A percentile compares a stretch with the other conserved stretches of the same genome.
Conservation (phyloP, 192 early-diverging fungal species). For the Kappamyces sp. region DNA sequence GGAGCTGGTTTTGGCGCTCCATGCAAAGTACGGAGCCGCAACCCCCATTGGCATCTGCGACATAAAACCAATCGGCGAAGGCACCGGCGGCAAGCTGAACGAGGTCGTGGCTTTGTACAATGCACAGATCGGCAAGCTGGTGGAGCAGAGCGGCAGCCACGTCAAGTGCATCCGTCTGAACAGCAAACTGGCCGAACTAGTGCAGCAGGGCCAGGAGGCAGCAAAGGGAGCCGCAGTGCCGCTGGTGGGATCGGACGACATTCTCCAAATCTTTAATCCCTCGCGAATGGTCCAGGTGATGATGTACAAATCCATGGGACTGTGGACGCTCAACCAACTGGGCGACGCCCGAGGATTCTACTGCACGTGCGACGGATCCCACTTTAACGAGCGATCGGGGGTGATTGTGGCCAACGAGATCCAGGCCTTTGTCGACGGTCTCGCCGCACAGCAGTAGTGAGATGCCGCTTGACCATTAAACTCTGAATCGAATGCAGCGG, state of each 20-base stretch:
- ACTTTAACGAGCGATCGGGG: slow-evolving; percentile 20
- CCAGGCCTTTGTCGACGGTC: too few species aligned
- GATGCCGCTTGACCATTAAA: too few species aligned
- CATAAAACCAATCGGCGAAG: slow-evolving; percentile 17
- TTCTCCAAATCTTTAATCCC: slow-evolving; percentile 5
- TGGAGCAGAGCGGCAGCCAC: background rate
- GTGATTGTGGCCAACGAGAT: background rate
- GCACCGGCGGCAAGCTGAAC: slow-evolving; percentile 6
- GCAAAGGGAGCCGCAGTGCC: background rate
- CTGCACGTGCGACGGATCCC: slow-evolving; percentile 18
- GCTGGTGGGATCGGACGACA: slow-evolving; percentile 11
- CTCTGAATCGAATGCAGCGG: too few species aligned
- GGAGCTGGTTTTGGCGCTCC: background rate
- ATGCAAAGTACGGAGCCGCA: slow-evolving; percentile 1
- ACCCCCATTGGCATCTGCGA: slow-evolving; percentile 2
- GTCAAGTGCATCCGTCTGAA: background rate
- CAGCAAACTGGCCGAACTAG: background rate
- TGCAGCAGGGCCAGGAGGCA: background rate
- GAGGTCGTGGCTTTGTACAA: slow-evolving; percentile 8
- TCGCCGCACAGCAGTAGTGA: too few species aligned
- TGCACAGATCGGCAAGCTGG: background rate
- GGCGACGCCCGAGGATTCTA: slow-evolving; percentile 18
- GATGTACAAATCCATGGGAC: background rate
- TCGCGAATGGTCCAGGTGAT: slow-evolving; percentile 7
- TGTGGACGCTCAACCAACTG: slow-evolving; percentile 2